Percentiles rank a stretch among this genome's conserved stretches.
phyloP scores from a whole-genome alignment of 225 moss, liverwort and hornwort species.

The Rhytidiadelphus loreus region DNA sequence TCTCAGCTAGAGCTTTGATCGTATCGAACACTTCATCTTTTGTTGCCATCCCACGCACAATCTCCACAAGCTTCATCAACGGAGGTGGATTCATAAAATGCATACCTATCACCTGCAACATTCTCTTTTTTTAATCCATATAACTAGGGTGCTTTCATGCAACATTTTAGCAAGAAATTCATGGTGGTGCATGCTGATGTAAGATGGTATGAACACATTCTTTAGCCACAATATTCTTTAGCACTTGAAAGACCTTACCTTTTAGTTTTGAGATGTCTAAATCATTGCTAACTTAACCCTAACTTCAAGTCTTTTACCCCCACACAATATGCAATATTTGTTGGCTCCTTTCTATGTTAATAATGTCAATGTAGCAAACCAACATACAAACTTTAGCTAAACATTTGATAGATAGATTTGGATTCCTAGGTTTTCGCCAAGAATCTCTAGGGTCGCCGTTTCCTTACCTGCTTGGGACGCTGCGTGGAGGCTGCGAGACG shows the following conservation, averaged over 20 bases:
- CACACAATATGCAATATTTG: background rate
- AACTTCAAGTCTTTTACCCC: background rate
- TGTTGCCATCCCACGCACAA: conserved; percentile 70
- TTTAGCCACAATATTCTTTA: background rate
- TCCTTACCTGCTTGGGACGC: conserved; percentile 66
- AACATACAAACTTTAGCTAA: background rate
- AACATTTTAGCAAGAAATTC: background rate
- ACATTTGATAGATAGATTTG: background rate
- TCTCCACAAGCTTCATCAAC: conserved; percentile 92
- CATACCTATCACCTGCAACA: conserved; percentile 84
- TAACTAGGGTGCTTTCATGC: background rate
- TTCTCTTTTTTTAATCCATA: background rate
- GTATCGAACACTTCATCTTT: conserved; percentile 55
- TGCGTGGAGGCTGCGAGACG: conserved; percentile 81
- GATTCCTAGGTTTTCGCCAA: background rate
- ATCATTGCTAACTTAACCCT: no score
- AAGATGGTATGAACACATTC: background rate
- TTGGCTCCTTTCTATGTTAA: background rate
- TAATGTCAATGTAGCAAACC: background rate
- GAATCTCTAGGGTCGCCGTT: background rate
- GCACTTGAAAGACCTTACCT: background rate
- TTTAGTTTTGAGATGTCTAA: background rate
- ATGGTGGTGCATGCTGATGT: background rate
- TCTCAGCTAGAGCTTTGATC: conserved; percentile 55
- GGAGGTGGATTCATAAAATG: conserved; percentile 99